Base-by-base conservation (phyloP, 768 basidiomycete genomes). In the Kwoniella botswanensis region DNA sequence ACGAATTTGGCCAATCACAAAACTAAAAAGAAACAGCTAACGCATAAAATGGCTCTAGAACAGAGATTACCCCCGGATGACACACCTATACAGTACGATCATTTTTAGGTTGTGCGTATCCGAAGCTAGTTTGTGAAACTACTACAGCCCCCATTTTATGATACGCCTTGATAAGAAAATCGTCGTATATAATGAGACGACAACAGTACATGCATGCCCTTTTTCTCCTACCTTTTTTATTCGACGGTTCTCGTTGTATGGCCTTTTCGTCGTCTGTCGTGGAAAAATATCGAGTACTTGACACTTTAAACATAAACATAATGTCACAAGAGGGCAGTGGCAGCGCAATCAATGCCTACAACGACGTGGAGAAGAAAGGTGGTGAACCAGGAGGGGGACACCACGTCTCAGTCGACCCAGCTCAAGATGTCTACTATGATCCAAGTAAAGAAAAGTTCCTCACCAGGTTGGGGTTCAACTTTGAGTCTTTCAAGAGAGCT, bases 401-500 rank as follows among this genome's bases (percentile, higher is more conserved):
- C 21, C n/a, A n/a, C 24, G 65, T 67, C 0, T 58, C 43, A 22
- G 65, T 67, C 22, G 65, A 67, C 35, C 65, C 65, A n/a, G 65
- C 65, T 18, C 55, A 67, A 29, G 65, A 68, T 52, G 60, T 22
- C 17, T 64, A 64, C 65, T 84, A 84, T 70, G 84, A 84, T 67
- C 84, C 84, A 12, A 71, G 70, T 29, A 71, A 81, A 67, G 84
- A 84, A 72, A 74, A 65, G 12, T 41, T 74, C 53, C 67, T 67
- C 71, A 85, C 84, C 0, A 72, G 83, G 1, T 67, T 80, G 10
- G 85, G 84, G 29, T 63, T 84, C 65, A 84, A 68, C 69, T 65
- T 71, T n/a, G 84, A 85, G 72, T 79, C 78, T 18, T 84, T 83
- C 82, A 84, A 85, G 74, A 79, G 80, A 26, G 84, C 84, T 29